Evolutionary conservation across 331 rosid species (phyloP).

Genomic region (Malus hybrid): DNA sequence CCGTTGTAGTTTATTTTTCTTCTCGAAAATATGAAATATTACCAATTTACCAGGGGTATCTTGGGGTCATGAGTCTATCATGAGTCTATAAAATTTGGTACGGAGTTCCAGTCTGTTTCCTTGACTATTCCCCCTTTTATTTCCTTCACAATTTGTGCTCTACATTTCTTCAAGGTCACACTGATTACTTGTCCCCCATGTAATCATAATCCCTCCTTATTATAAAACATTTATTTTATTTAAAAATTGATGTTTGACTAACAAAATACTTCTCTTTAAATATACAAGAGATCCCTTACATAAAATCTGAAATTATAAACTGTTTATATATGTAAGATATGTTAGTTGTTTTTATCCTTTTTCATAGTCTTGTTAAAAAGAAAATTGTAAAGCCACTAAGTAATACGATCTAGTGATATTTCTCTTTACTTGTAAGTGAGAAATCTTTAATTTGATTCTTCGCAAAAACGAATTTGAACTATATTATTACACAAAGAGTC

Average conservation of each 20-base stretch:
- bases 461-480: too few species aligned
- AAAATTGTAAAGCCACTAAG: too few species aligned
- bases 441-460: accelerated
- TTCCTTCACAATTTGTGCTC: neutral
- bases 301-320: neutral
- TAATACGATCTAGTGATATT: accelerated
- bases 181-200: conserved; percentile 18
- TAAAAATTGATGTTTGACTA: conserved; percentile 26
- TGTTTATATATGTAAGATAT: too few species aligned
- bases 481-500: too few species aligned
- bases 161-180: conserved; percentile 25
- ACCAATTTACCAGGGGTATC: conserved; percentile 1
- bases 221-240: neutral
- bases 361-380: too few species aligned
- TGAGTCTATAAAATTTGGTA: neutral
- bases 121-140: conserved; percentile 19
- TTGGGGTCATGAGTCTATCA: neutral
- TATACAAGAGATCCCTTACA: neutral
- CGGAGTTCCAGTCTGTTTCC: conserved; percentile 45
- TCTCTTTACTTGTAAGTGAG: too few species aligned
- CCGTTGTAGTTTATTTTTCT: too few species aligned
- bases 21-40: too few species aligned
- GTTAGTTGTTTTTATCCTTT: too few species aligned
- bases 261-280: neutral
- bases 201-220: conserved; percentile 10